phyloP scores from a whole-genome alignment of 352 stramenopile genomes.

The Pythium chondricola region DNA sequence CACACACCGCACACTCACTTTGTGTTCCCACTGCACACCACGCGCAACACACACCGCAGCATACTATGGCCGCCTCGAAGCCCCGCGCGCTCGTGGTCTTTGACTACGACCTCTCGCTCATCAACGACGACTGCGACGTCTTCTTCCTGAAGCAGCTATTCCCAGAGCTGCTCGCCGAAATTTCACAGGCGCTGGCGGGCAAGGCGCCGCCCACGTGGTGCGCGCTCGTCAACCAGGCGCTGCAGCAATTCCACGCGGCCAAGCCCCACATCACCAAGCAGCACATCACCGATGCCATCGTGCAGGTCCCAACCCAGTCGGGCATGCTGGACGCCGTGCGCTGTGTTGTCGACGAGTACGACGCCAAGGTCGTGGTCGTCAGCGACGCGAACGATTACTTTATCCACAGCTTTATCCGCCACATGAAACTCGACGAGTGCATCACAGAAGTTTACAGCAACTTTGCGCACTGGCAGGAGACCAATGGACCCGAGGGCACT shows the following conservation, averaged over 20 bases:
- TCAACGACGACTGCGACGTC: constrained; percentile 27
- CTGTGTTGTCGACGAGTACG: constrained; percentile 8
- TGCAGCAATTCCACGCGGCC: constrained; percentile 18
- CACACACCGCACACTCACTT: neutral
- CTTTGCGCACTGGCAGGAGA: constrained; percentile 12
- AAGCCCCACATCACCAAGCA: constrained; percentile 13
- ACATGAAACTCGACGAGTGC: constrained; percentile 10
- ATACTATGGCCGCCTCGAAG: neutral
- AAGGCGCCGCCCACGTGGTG: constrained; percentile 14
- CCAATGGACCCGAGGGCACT: too few relatives aligned
- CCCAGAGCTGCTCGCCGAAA: constrained; percentile 17
- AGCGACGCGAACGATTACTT: constrained; percentile 27
- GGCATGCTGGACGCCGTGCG: constrained; percentile 44
- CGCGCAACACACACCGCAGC: neutral
- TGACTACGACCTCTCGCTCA: constrained; percentile 27
- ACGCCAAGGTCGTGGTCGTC: constrained; percentile 17
- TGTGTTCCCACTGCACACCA: neutral
- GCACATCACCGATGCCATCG: constrained; percentile 12
- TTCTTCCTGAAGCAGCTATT: constrained; percentile 22
- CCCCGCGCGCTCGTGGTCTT: constrained; percentile 25
- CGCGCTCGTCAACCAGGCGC: constrained; percentile 26
- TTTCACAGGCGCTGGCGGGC: constrained; percentile 11
- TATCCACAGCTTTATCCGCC: constrained; percentile 20
- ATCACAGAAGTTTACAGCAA: constrained; percentile 19
- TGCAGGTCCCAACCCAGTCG: constrained; percentile 11